Conservation (phyloP, 257 asterid species). For the Solanum pinnatisectum region DNA sequence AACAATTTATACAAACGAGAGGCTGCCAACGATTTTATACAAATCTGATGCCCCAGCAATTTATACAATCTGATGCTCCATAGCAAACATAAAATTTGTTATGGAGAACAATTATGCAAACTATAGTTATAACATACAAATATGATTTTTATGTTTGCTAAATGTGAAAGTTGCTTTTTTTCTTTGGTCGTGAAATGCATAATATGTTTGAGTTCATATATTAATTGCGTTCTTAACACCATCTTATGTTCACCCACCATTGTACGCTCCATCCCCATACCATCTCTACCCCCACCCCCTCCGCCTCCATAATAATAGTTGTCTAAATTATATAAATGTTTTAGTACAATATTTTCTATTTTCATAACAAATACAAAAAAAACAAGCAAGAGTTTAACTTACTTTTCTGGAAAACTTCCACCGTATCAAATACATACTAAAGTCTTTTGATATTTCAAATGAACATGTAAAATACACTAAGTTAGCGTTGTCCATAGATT, state of each 20-base stretch:
- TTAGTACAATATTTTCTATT: neutral
- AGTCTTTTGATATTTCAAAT: neutral
- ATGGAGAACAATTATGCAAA: too few relatives aligned
- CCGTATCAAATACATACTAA: neutral
- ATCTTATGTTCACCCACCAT: neutral
- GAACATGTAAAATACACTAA: neutral
- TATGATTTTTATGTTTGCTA: too few relatives aligned
- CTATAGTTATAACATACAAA: too few relatives aligned
- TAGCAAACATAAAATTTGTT: too few relatives aligned
- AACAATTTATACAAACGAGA: too few relatives aligned
- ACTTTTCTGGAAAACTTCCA: neutral
- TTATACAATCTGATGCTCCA: too few relatives aligned
- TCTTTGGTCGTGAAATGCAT: too few relatives aligned
- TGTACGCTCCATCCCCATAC: neutral
- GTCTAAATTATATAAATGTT: neutral
- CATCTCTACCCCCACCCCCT: neutral
- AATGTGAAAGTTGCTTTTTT: too few relatives aligned
- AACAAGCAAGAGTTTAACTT: accelerated
- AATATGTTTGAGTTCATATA: neutral
- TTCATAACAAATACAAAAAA: neutral
- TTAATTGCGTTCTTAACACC: neutral
- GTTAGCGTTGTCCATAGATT: neutral
- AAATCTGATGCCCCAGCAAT: too few relatives aligned
- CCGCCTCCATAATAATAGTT: neutral
- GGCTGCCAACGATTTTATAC: too few relatives aligned